A percentile compares a stretch with the other conserved stretches of the same genome.
Evolutionary conservation across 2,329 filamentous ascomycete species (phyloP).

Genomic region (Aspergillus floridensis): DNA sequence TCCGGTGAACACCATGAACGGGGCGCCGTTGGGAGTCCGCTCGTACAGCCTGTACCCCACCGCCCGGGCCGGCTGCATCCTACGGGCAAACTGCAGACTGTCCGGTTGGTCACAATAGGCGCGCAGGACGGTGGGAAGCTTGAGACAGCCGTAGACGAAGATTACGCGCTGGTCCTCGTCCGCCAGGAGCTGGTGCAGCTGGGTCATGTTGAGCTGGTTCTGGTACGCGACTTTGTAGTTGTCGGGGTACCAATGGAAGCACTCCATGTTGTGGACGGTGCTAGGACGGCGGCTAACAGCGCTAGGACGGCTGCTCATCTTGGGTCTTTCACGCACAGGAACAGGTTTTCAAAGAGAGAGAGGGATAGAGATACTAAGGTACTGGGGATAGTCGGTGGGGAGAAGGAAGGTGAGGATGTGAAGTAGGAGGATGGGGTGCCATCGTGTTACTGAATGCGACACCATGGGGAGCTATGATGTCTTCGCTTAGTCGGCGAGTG

Average conservation of each 20-base stretch:
- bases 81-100: background rate
- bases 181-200: background rate
- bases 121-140: background rate
- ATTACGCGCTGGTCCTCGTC: background rate
- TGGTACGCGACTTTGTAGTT: background rate
- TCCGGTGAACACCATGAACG: background rate
- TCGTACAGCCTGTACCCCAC: background rate
- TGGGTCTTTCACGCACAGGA: too few relatives aligned
- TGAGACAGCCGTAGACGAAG: background rate
- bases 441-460: background rate
- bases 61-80: background rate
- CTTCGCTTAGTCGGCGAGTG: background rate
- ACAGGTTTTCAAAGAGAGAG: too few relatives aligned
- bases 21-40: background rate
- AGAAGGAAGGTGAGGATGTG: background rate
- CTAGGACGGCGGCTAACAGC: background rate
- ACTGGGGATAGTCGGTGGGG: background rate
- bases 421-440: background rate
- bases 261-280: background rate
- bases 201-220: background rate
- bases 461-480: background rate
- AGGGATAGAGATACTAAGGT: background rate
- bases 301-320: background rate
- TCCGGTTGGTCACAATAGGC: background rate
- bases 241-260: background rate